Evolutionary conservation across 805 yeast species (phyloP).

Genomic region (Nakazawaea populi): DNA sequence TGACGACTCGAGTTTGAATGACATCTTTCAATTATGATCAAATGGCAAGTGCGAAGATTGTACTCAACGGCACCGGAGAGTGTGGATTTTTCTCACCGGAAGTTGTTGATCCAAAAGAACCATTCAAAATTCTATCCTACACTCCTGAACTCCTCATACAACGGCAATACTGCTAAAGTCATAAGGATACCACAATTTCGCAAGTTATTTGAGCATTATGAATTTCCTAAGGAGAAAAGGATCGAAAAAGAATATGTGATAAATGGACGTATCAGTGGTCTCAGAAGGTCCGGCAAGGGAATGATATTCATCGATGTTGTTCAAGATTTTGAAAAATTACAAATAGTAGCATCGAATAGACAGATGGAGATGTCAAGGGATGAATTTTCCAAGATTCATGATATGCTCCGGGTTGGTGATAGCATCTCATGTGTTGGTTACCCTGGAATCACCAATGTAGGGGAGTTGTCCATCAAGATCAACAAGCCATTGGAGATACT

Average conservation of each 20-base stretch:
- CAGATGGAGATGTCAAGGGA: slow-evolving; percentile 34
- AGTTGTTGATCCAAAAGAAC: background rate
- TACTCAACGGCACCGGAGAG: background rate
- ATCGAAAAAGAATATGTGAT: slow-evolving; percentile 21
- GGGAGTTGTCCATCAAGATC: slow-evolving; percentile 70
- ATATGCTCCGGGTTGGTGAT: slow-evolving; percentile 64
- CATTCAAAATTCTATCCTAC: slow-evolving; percentile 1
- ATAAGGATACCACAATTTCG: slow-evolving; percentile 36
- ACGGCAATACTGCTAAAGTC: slow-evolving; percentile 2
- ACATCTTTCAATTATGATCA: background rate
- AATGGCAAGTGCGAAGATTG: background rate
- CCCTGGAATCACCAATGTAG: slow-evolving; percentile 72
- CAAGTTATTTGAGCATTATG: slow-evolving; percentile 18
- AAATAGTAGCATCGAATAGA: slow-evolving; percentile 54
- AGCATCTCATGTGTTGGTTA: slow-evolving; percentile 56
- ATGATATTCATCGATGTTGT: slow-evolving; percentile 62
- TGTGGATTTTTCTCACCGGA: background rate
- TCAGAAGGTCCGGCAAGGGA: slow-evolving; percentile 64
- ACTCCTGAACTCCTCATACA: slow-evolving; percentile 19
- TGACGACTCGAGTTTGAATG: too few species aligned
- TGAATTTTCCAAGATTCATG: slow-evolving; percentile 34
- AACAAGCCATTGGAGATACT: slow-evolving; percentile 43
- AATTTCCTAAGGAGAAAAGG: slow-evolving; percentile 18
- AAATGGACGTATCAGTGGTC: slow-evolving; percentile 53
- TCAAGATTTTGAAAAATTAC: slow-evolving; percentile 56